Percentiles rank a stretch among this genome's conserved stretches.
These are phyloP conservation scores for Coniella lustricola DNA, from an alignment of 2,329 filamentous ascomycete genomes.

Conservation along the genomic window DNA sequence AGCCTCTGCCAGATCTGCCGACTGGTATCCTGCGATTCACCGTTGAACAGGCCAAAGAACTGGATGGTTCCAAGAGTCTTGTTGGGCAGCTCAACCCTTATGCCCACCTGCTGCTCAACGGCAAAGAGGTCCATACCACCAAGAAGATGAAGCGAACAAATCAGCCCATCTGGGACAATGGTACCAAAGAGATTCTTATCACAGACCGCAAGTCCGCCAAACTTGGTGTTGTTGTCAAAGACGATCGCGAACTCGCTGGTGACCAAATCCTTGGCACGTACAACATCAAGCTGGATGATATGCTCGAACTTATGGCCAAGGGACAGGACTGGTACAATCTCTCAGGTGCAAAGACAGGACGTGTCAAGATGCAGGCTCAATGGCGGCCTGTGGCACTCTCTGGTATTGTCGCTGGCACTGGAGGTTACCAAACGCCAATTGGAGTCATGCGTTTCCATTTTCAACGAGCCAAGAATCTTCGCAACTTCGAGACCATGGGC, in stretches of 20 bases:
- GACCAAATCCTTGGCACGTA: constrained; percentile 87
- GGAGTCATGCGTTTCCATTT: constrained; percentile 95
- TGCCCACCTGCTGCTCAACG: constrained; percentile 79
- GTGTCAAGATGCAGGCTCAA: constrained; percentile 82
- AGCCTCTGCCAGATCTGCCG: constrained; percentile 80
- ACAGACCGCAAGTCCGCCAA: constrained; percentile 88
- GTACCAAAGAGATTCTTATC: constrained; percentile 88
- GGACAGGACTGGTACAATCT: constrained; percentile 96
- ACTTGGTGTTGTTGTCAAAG: constrained; percentile 87
- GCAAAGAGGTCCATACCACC: constrained; percentile 81
- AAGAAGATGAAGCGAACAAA: constrained; percentile 95
- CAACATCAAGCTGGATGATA: constrained; percentile 90
- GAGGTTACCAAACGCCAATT: constrained; percentile 87
- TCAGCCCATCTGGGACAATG: constrained; percentile 92
- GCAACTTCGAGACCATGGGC: constrained; percentile 90
- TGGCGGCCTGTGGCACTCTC: constrained; percentile 93
- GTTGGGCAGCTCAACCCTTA: constrained; percentile 90
- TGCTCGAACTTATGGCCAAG: constrained; percentile 83
- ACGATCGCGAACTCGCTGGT: constrained; percentile 76
- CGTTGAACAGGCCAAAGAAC: constrained; percentile 91
- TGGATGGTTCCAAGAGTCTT: constrained; percentile 87
- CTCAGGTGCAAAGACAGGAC: constrained; percentile 70
- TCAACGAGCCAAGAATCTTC: constrained; percentile 70
- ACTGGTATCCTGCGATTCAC: constrained; percentile 93
- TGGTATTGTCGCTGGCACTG: constrained; percentile 67